These are phyloP conservation scores for Lecanicillium sp. DNA, from an alignment of 2,329 filamentous ascomycete genomes.

Conservation along the genomic window DNA sequence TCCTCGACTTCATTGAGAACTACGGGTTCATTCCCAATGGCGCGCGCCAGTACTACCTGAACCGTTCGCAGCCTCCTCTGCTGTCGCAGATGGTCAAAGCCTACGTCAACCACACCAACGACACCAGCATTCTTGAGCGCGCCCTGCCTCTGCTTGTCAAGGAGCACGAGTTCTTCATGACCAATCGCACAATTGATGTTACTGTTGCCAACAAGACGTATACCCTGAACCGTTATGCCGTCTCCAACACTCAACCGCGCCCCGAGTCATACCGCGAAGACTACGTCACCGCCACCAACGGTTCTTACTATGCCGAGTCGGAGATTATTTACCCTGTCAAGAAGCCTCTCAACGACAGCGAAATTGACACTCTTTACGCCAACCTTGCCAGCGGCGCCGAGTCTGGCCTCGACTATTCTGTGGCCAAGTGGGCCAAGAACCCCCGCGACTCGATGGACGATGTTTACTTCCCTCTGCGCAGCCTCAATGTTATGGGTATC, in stretches of 20 bases:
- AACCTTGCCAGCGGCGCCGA: constrained; percentile 62
- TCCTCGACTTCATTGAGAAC: constrained; percentile 58
- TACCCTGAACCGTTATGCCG: constrained; percentile 53
- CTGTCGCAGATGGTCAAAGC: constrained; percentile 59
- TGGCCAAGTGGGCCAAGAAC: constrained; percentile 49
- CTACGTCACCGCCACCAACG: constrained; percentile 58
- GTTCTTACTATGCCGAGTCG: constrained; percentile 52
- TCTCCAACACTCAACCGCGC: constrained; percentile 58
- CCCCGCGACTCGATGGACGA: constrained; percentile 53
- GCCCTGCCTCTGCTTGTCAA: constrained; percentile 57
- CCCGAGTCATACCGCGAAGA: constrained; percentile 64
- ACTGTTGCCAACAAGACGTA: constrained; percentile 41
- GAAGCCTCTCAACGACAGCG: constrained; percentile 42
- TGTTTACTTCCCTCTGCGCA: constrained; percentile 59
- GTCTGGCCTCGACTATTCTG: constrained; percentile 58
- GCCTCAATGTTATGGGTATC: constrained; percentile 51
- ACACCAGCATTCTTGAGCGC: constrained; percentile 52
- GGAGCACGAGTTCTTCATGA: constrained; percentile 58
- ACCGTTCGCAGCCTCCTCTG: constrained; percentile 61
- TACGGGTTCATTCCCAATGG: constrained; percentile 65
- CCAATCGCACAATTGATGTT: constrained; percentile 53
- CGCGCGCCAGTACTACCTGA: constrained; percentile 61
- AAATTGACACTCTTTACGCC: constrained; percentile 49
- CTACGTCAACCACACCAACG: constrained; percentile 60
- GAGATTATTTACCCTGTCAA: constrained; percentile 54